Base-by-base conservation (phyloP, 352 stramenopile genomes). In the Phytophthora vignae region DNA sequence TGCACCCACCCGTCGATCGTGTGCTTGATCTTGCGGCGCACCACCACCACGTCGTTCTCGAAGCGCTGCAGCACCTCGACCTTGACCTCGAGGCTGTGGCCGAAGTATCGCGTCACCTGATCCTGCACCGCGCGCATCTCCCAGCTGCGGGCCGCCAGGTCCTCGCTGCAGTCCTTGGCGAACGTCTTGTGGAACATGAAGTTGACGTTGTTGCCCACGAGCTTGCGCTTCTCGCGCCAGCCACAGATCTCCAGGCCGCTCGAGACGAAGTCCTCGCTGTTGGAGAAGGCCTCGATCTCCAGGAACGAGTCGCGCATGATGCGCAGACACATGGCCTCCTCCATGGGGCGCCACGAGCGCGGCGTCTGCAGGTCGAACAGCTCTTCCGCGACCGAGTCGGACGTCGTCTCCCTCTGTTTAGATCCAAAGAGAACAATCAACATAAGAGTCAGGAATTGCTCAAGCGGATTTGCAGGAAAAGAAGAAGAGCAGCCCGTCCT, bases 111-210 rank as follows among this genome's bases (percentile, higher is more conserved):
- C 55, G 79, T 83, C 19, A 84, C 75, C 55, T 89, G 79, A 59
- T 87, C 77, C 65, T 87, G 81, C 25, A 87, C 75, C 0, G 79
- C 81, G 9, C 77, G 77, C 81, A 89, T 89, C 61, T 85, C 77
- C 75, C 78, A 87, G 61, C 79, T 86, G 27, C 79, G 77, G 2
- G 69, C 69, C 1, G 82, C 79, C 14, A 90, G 61, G 14, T 85
- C 82, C 17, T 87, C 82, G 33, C 79, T 85, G 57, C 79, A 90
- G 55, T 86, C 73, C 54, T 77, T 84, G 33, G 72, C 69, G 55
- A 90, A 90, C 53, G 42, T 61, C 69, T 90, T 90, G 68, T 87
- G 78, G 65, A 89, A 89, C 60, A 86, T 83, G 63, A 87, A 90
- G 65, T 85, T 87, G 36, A 87, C 82, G 55, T 70, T 78, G 52